Evolutionary conservation across 495 filamentous ascomycete species (phyloP).

Genomic region (Penicillium fimorum): DNA sequence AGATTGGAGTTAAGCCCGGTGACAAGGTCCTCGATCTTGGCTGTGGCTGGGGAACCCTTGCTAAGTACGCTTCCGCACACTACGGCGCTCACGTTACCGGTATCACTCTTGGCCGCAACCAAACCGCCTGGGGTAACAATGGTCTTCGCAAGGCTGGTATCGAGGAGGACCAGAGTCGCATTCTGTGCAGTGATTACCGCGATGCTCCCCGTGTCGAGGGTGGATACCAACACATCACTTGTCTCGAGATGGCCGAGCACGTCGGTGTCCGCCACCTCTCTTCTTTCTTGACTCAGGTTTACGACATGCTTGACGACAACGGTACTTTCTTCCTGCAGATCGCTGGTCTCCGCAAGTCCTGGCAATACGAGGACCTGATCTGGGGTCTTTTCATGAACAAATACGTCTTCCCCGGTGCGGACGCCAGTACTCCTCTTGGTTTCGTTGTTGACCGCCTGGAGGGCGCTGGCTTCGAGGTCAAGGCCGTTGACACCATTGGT

Average conservation of each 20-base stretch:
- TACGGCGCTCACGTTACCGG: conserved; percentile 65
- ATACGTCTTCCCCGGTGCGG: conserved; percentile 71
- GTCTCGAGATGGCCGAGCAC: conserved; percentile 77
- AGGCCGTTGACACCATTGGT: conserved; percentile 76
- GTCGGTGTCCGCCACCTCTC: conserved; percentile 66
- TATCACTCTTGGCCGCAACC: conserved; percentile 68
- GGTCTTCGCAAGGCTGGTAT: conserved; percentile 59
- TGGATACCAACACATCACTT: conserved; percentile 68
- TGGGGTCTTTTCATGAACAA: conserved; percentile 80
- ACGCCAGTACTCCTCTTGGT: conserved; percentile 64
- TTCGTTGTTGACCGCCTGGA: conserved; percentile 65
- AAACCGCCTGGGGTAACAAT: conserved; percentile 71
- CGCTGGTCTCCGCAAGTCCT: conserved; percentile 64
- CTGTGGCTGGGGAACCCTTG: conserved; percentile 70
- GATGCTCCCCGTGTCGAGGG: conserved; percentile 60
- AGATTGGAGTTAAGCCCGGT: conserved; percentile 61
- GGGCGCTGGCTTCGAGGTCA: conserved; percentile 61
- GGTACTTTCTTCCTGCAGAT: conserved; percentile 73
- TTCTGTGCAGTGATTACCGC: conserved; percentile 68
- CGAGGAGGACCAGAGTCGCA: conserved; percentile 59
- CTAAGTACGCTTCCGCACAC: conserved; percentile 61
- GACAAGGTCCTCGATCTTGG: conserved; percentile 67
- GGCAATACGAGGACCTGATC: conserved; percentile 73
- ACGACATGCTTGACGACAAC: conserved; percentile 70
- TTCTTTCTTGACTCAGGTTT: conserved; percentile 60